Base-by-base conservation (phyloP, 1,139 yeast genomes). In the Kodamaea alishanica region DNA sequence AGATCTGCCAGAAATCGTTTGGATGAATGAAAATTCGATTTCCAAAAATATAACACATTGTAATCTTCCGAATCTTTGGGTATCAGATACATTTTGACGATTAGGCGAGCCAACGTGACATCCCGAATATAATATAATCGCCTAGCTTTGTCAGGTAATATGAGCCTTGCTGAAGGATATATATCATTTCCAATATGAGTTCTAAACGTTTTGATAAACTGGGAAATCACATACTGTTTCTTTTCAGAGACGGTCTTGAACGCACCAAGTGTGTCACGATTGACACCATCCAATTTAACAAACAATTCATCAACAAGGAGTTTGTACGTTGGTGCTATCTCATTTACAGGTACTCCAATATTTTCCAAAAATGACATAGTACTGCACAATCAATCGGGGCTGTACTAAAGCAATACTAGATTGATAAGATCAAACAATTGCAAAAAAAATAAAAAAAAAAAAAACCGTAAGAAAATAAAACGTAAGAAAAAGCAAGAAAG, bases 181-280 rank as follows among this genome's bases (percentile, higher is more conserved):
- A 88, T 70, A 55, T 89, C 81, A 26, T 69, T 58, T 0, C 96
- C 96, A 3, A 86, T 83, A 26, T 77, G 76, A 9, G 65, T 62
- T 40, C 81, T 67, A 82, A 89, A 89, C 22, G 73, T 63, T 3
- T 64, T 58, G 34, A 85, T 67, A 55, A 86, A 90, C 10, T 58
- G 48, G 48, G 61, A 42, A 63, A 70, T 37, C 56, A 61, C 45
- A 48, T 59, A 40, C 43, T 58, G 48, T 64, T 72, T 58, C 50
- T 63, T 54, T 36, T 64, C 51, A 35, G 65, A 47, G 10, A 62
- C 49, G 31, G 59, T 59, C 2, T 54, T 43, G 40, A 59, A 63
- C 22, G 52, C 49, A 6, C 65, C 67, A 6, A 63, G 43, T 22
- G 55, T 53, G 7, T 58, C 57, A 26, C 47, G 52, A 28, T 46